Percentiles rank a stretch among this genome's conserved stretches.
Conservation (phyloP, 495 filamentous ascomycete species). For the Letharia columbiana region DNA sequence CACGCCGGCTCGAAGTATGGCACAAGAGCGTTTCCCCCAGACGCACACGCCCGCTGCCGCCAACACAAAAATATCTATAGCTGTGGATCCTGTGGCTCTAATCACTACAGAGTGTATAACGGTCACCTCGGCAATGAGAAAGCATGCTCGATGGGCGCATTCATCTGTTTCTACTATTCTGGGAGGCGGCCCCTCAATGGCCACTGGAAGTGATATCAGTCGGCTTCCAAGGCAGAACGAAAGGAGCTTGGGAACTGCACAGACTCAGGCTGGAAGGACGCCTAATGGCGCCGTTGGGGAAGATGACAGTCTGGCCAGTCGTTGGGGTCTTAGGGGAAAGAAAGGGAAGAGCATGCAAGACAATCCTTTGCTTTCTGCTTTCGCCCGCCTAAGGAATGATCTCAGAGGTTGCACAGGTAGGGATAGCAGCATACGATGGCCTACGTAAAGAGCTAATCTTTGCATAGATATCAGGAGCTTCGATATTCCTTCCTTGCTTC, state of each 20-base stretch:
- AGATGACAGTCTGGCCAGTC: constrained; percentile 49
- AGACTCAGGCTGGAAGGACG: constrained; percentile 6
- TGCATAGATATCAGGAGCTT: constrained; percentile 71
- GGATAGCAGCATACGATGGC: neutral
- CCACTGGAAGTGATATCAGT: constrained; percentile 13
- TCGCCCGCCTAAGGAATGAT: constrained; percentile 81
- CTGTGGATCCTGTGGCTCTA: constrained; percentile 86
- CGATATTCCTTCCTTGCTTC: constrained; percentile 80
- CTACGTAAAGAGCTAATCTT: constrained; percentile 16
- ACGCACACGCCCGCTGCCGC: neutral
- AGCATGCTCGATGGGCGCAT: constrained; percentile 92
- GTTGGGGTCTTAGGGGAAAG: constrained; percentile 91
- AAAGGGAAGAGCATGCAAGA: constrained; percentile 98
- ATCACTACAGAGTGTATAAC: constrained; percentile 99
- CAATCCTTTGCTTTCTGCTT: constrained; percentile 92
- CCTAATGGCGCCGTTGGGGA: constrained; percentile 30
- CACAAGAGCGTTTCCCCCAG: constrained; percentile 3
- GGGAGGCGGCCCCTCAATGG: constrained; percentile 53
- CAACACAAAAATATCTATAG: constrained; percentile 49
- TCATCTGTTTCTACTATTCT: constrained; percentile 95
- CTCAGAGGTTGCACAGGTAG: constrained; percentile 80
- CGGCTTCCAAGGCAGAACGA: constrained; percentile 11
- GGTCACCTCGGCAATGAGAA: constrained; percentile 96
- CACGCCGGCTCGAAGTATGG: constrained; percentile 6
- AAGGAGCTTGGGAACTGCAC: neutral